A percentile compares a stretch with the other conserved stretches of the same genome.
These are phyloP conservation scores for Sugiyamaella neomexicana DNA, from an alignment of 1,139 yeast species.

Conservation along the genomic window DNA sequence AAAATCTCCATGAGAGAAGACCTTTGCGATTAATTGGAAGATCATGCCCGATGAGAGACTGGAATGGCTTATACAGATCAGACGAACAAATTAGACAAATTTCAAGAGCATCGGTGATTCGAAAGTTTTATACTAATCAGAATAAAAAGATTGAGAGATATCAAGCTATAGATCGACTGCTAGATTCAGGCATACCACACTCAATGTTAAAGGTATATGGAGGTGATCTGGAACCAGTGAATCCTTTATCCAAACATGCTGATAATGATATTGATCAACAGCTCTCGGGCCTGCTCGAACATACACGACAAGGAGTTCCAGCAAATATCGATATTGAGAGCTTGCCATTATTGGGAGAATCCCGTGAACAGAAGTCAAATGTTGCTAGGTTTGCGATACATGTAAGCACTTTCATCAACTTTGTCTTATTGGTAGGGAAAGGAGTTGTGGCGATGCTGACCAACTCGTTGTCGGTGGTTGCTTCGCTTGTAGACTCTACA, in stretches of 20 bases:
- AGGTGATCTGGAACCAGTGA: constrained; percentile 38
- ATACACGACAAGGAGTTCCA: constrained; percentile 48
- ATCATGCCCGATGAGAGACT: constrained; percentile 49
- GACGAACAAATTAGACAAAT: constrained; percentile 36
- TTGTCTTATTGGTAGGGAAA: constrained; percentile 62
- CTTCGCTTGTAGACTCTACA: constrained; percentile 74
- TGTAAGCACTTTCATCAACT: constrained; percentile 63
- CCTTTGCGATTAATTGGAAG: constrained; percentile 60
- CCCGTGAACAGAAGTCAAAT: constrained; percentile 46
- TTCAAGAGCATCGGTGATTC: constrained; percentile 28
- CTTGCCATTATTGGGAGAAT: constrained; percentile 53
- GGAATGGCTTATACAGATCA: constrained; percentile 45
- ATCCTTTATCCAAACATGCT: constrained; percentile 34
- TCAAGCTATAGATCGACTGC: constrained; percentile 59
- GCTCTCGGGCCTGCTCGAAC: not conserved
- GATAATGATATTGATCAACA: constrained; percentile 8
- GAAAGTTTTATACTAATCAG: constrained; percentile 45
- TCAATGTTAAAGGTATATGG: constrained; percentile 65
- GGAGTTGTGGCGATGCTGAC: constrained; percentile 61
- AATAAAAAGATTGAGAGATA: constrained; percentile 60
- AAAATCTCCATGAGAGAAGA: constrained; percentile 47
- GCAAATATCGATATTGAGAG: constrained; percentile 59
- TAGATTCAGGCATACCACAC: constrained; percentile 71
- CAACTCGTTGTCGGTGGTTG: constrained; percentile 69
- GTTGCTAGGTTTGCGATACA: constrained; percentile 61